Evolutionary conservation across 2,329 filamentous ascomycete species (phyloP), one percentile per base, ranked within the genome.

Genomic region (Exophiala dermatitidis): DNA sequence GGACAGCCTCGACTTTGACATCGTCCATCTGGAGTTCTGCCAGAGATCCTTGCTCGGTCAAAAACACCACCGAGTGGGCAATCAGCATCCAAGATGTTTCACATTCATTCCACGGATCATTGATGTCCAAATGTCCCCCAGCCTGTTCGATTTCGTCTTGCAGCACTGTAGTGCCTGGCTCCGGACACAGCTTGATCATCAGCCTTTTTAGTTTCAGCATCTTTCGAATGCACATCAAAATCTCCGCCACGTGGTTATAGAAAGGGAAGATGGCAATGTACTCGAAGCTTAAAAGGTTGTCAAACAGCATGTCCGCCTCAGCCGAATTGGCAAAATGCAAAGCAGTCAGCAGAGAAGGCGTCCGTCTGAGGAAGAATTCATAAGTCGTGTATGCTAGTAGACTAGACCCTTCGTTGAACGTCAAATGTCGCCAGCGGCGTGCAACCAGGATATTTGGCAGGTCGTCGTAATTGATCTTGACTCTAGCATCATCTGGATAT

Each of bases 401-500:
- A 3, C 82, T 88, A 0, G 85, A 88, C 5, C 85, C 85, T 69
- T 91, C 86, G 65, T 90, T 90, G 59, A 89, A 78, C 1, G 79
- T 71, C 0, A 89, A 63, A 12, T 78, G 76, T 0, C 74, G 76
- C 86, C 87, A 90, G 1, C 78, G 77, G 1, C 79, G 76, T n/a
- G 78, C 71, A 29, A 75, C 74, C 42, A 88, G 76, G 0, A 88
- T 68, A 28, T 57, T 60, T 4, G 56, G 55, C 1, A 54, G 44
- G 7, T 57, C 49, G 4, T 62, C 55, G 37, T 65, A 60, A 41
- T 56, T 50, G 40, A 54, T 58, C 42, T 50, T 6, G 33, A 42
- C 29, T 38, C 48, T 51, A 32, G 43, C 46, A 47, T 50, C 26
- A 38, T 52, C 56, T 12, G 34, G 32, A 5, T 62, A 52, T 26